Evolutionary conservation across 2,329 filamentous ascomycete species (phyloP), one percentile per base, ranked within the genome.

Genomic region (Scedosporium boydii): DNA sequence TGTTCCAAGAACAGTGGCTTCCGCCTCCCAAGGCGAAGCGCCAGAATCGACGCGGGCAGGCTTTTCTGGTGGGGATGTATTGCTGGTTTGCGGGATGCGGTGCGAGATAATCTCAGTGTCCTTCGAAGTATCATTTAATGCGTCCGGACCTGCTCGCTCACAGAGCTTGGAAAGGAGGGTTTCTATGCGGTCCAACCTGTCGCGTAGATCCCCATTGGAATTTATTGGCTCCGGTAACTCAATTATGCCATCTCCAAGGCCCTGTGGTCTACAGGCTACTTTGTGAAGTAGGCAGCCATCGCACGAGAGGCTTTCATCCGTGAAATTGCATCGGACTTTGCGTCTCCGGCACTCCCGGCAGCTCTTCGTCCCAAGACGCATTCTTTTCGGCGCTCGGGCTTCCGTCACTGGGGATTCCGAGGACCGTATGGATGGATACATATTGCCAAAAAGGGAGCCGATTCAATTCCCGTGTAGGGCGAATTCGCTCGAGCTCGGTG

Each of bases 241-340:
- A 9, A 6, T 21, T n/a, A n/a, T 10, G 4, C 5, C 18, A 7
- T 48, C 44, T 3, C 9, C 18, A 7, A 21, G 6, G 44, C 44
- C 16, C 44, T 48, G 44, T 21, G 44, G 44, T 12, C 18, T 48
- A 21, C 44, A 48, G 14, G 44, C 9, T 14, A 48, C 44, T 16
- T 48, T 21, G 44, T 48, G 44, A 16, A 48, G 18, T 1, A 48
- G n/a, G 44, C 44, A 48, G 2, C 44, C 76, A 34, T 73, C 74
- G 67, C 78, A 81, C 60, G 73, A 68, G 21, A 61, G 57, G 59
- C 72, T 75, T 44, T 73, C 72, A n/a, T 70, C 64, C 27, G 70
- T 70, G 62, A 73, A 79, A 60, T 78, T 75, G 68, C 80, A 82
- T 60, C 75, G 74, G 29, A 80, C 78, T 69, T 81, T 82, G 59